These are phyloP conservation scores for Umbelopsis ramanniana DNA, from an alignment of 192 early-diverging fungal genomes.

Conservation along the genomic window DNA sequence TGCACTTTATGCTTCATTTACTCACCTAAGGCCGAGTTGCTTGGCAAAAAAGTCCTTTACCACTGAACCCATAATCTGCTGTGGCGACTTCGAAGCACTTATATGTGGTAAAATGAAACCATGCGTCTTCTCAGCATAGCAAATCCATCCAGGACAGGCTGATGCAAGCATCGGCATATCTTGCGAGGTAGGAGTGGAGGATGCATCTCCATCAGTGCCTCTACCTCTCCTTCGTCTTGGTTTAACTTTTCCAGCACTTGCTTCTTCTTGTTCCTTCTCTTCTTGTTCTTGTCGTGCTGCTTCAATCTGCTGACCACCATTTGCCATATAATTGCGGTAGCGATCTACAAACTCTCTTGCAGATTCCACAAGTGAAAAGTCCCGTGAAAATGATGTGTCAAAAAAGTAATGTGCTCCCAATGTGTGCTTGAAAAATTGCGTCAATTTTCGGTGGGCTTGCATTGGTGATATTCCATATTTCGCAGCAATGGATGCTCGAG, in stretches of 20 bases:
- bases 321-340: constrained; percentile 51
- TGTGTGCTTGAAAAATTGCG: constrained; percentile 70
- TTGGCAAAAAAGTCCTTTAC: constrained; percentile 84
- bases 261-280: constrained; percentile 40
- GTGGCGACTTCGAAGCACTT: constrained; percentile 91
- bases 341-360: constrained; percentile 89
- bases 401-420: constrained; percentile 88
- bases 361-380: constrained; percentile 82
- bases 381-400: constrained; percentile 89
- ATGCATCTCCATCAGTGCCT: constrained; percentile 36
- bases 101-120: constrained; percentile 87
- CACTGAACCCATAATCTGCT: constrained; percentile 95
- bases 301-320: constrained; percentile 32
- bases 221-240: constrained; percentile 29
- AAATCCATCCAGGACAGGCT: constrained; percentile 90
- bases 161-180: constrained; percentile 67
- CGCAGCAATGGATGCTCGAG: constrained; percentile 85
- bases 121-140: constrained; percentile 99
- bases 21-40: constrained; percentile 50
- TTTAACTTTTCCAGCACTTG: constrained; percentile 27
- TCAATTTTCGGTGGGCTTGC: constrained; percentile 62
- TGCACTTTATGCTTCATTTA: too few relatives aligned
- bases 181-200: constrained; percentile 3
- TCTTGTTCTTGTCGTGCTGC: constrained; percentile 41
- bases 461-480: constrained; percentile 77